Evolutionary conservation across 805 yeast genomes (phyloP).

Genomic region (Saturnispora dispora): DNA sequence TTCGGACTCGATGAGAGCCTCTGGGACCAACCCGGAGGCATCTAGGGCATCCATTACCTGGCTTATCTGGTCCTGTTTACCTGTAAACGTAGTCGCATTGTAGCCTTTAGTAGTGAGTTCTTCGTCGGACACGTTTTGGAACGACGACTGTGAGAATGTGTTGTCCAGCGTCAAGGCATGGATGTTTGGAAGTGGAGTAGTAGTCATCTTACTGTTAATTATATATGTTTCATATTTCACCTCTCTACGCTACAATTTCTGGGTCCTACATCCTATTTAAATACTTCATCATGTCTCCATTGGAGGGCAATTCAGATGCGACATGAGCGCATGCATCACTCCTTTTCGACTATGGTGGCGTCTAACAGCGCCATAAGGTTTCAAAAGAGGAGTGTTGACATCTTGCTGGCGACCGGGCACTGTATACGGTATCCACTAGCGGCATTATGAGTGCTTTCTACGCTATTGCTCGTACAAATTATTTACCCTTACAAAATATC

Average conservation of each 20-base stretch:
- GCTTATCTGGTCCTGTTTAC: slow-evolving; percentile 72
- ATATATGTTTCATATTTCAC: background rate
- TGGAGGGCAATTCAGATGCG: background rate
- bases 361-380: background rate
- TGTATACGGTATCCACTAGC: background rate
- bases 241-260: background rate
- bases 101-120: slow-evolving; percentile 44
- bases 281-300: background rate
- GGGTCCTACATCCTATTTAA: background rate
- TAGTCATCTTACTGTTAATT: background rate
- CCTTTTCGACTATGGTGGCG: background rate
- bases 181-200: slow-evolving; percentile 9
- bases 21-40: slow-evolving; percentile 83
- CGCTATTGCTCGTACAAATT: background rate
- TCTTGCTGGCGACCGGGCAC: background rate
- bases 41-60: slow-evolving; percentile 76
- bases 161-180: slow-evolving; percentile 26
- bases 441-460: background rate
- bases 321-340: slow-evolving; percentile 1
- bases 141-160: slow-evolving; percentile 29
- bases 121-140: slow-evolving; percentile 24
- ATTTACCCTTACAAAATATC: background rate
- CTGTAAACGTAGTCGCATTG: slow-evolving; percentile 65
- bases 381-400: background rate
- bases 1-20: slow-evolving; percentile 73